Evolutionary conservation across 1,284 basidiomycete species (phyloP), one percentile per base, ranked within the genome.

Genomic region (Ganoderma boninense): DNA sequence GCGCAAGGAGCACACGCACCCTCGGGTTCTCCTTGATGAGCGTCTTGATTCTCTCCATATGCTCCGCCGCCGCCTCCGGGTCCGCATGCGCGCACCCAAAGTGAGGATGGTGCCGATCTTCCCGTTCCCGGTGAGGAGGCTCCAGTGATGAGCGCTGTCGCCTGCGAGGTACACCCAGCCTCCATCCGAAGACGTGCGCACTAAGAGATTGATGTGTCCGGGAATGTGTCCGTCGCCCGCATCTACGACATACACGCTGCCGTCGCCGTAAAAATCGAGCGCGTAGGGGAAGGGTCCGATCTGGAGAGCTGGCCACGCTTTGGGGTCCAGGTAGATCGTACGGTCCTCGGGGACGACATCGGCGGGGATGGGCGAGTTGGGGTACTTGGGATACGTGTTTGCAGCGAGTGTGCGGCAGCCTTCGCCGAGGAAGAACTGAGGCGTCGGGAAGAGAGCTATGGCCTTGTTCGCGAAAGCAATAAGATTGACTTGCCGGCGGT

Each of bases 111-210:
- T 69, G 67, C 49, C 83, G 54, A 90, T 82, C 2, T 81, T 71
- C 23, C 81, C 81, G 72, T 86, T 82, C 13, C 86, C 87, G 1
- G 81, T 84, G 60, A 90, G 73, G 62, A 90, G 78, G 26, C 84
- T 80, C 82, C 84, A 83, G 77, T 89, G 84, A 75, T 90, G 89
- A 10, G 85, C 87, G 64, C 84, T 85, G 76, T 90, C 89, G 0
- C 85, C 87, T 1, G 82, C 88, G 35, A 90, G 81, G 71, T 84
- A 87, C n/a, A 89, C 79, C 89, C 89, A 90, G 4, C 84, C 69
- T 7, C 88, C 88, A 61, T 87, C 84, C 13, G 82, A 56, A 5
- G 87, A 88, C 35, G 89, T 90, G 57, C 90, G 86, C 29, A 82
- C 86, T 23, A 90, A 83, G 29, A 86, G 74, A 68, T 86, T 87